phyloP scores from a whole-genome alignment of 1,139 yeast species.

The Candida anutae region DNA sequence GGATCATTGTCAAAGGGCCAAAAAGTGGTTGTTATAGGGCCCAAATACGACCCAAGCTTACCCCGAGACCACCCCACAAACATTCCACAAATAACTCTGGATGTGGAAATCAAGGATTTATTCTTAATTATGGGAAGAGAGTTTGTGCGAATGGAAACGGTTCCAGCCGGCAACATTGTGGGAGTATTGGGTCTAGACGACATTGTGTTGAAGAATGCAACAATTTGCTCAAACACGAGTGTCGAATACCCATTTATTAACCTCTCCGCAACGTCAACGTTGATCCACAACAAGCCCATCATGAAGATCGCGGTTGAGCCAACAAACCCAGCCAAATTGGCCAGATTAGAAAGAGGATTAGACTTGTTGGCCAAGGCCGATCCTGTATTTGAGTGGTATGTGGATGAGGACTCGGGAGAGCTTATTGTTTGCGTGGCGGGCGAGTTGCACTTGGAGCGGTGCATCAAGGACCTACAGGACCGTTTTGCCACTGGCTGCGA shows the following conservation, averaged over 20 bases:
- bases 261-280: conserved; percentile 53
- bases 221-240: conserved; percentile 46
- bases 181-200: conserved; percentile 92
- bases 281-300: conserved; percentile 70
- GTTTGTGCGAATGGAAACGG: conserved; percentile 63
- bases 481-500: conserved; percentile 85
- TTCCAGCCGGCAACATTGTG: conserved; percentile 92
- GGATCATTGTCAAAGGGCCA: conserved; percentile 78
- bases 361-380: conserved; percentile 78
- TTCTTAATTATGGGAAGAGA: conserved; percentile 92
- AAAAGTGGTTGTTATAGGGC: conserved; percentile 68
- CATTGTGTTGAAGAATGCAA: conserved; percentile 77
- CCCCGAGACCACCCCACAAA: conserved; percentile 43
- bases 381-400: conserved; percentile 82
- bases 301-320: conserved; percentile 95
- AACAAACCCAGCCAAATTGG: conserved; percentile 72
- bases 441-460: conserved; percentile 85
- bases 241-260: conserved; percentile 54
- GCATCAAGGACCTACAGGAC: conserved; percentile 80
- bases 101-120: conserved; percentile 52
- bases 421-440: conserved; percentile 93
- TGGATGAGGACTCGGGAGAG: conserved; percentile 82
- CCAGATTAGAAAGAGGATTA: conserved; percentile 69
- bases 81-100: conserved; percentile 38
- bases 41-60: conserved; percentile 69